Base-by-base conservation (phyloP, 2,329 filamentous ascomycete species). In the Drechslerella dactyloides region DNA sequence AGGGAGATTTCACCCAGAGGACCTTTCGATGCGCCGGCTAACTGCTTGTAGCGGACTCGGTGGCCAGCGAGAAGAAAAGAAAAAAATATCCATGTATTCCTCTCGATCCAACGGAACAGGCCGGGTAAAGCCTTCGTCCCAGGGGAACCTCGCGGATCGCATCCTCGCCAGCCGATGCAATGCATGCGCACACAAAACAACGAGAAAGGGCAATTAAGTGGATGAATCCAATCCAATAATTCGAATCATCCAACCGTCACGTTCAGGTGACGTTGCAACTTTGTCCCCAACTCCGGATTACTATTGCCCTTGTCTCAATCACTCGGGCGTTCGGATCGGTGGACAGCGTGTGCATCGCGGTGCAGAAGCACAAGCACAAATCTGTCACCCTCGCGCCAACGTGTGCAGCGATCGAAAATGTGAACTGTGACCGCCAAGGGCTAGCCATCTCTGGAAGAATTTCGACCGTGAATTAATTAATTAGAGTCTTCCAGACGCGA, bases 51-150 rank as follows among this genome's bases (percentile, higher is more conserved):
- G 44, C 6, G 23, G 30, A 54, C 23, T 42, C 54, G 55, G 68
- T 52, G 51, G 50, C 60, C 59, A 55, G 27, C 27, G 27, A 33
- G 8, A 8, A 8, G 8, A 33, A 33, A 33, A 33, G 8, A 4
- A 33, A 33, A 33, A 33, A 33, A 33, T 4, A 33, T 8, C 4
- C 4, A 33, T 56, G 46, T 59, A 57, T 40, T 55, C 52, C 30
- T 72, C 60, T 59, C 56, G 21, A 46, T 24, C 30, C 30, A 72
- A 65, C 55, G 68, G 68, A 72, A 57, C 42, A 35, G 40, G 55
- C 60, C 60, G 68, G 60, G 40, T 61, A 72, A 72, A 72, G 68
- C 37, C 68, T 51, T 33, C n/a, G 48, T 58, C 54, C 60, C 50
- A 61, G 30, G 55, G 44, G 44, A 21, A 48, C 17, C 52, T 40